These are phyloP conservation scores for Candida sp. DNA, from an alignment of 1,139 yeast genomes.

Conservation along the genomic window DNA sequence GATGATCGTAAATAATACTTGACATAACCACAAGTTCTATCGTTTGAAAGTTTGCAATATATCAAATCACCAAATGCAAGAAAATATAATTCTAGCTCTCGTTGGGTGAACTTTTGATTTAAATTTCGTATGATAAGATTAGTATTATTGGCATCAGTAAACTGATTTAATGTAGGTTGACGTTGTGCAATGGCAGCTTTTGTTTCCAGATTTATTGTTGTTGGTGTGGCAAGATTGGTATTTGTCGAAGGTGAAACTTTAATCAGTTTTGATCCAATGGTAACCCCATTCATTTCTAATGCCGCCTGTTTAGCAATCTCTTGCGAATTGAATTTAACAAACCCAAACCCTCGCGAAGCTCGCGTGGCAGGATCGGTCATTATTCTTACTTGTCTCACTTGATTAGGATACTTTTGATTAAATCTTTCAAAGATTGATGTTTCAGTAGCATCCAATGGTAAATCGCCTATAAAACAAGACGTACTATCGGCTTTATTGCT, in stretches of 20 bases:
- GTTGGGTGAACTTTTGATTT: constrained; percentile 22
- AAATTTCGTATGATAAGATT: constrained; percentile 28
- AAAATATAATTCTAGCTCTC: constrained; percentile 27
- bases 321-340: constrained; percentile 73
- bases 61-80: constrained; percentile 35
- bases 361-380: constrained; percentile 81
- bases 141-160: constrained; percentile 37
- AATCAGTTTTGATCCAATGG: constrained; percentile 72
- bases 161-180: constrained; percentile 30
- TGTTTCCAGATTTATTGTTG: neutral
- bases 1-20: constrained; percentile 27
- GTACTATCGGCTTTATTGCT: constrained; percentile 14
- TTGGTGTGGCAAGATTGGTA: constrained; percentile 8
- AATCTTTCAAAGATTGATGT: constrained; percentile 64
- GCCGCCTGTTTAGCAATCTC: constrained; percentile 75
- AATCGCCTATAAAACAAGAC: constrained; percentile 85
- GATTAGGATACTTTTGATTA: constrained; percentile 61
- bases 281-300: constrained; percentile 77
- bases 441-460: constrained; percentile 76
- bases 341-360: constrained; percentile 84
- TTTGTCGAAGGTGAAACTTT: constrained; percentile 50
- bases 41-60: constrained; percentile 17
- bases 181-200: constrained; percentile 14
- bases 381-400: constrained; percentile 81
- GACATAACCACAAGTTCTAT: constrained; percentile 20